Base-by-base conservation (phyloP, 2,329 filamentous ascomycete species). In the Sordariomycetes sp. region DNA sequence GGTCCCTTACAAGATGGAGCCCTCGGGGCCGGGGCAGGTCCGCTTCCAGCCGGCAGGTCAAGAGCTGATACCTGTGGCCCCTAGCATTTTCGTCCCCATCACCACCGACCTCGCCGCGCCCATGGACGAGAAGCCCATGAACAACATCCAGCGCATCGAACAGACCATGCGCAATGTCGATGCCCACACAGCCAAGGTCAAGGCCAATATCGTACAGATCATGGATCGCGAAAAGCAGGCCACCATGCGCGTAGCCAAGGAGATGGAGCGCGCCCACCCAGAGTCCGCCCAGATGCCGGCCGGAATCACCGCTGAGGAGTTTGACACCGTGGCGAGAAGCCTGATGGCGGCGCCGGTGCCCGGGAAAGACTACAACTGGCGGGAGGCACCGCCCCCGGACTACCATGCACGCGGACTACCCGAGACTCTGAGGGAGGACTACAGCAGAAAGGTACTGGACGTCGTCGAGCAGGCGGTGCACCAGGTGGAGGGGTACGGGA, bases 21-120 rank as follows among this genome's bases (percentile, higher is more conserved):
- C 11, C 43, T 10, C 20, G 43, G 43, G n/a, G 20, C 8, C 12
- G 8, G 18, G 11, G 8, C 43, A 48, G 43, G 43, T 14, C 43
- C 18, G 20, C 8, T 20, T 22, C 12, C 16, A 48, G 5, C 20
- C 20, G 18, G 18, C 3, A n/a, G 61, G 64, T 55, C 66, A 65
- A 3, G 37, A 32, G 0, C 63, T 72, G 40, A 60, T 46, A 16
- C 59, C 61, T 58, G 62, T 69, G 59, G 60, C 64, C 3, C 62
- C 67, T 5, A 63, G 66, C 59, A 69, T 74, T 53, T 75, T 73
- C 62, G 66, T 69, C 28, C 69, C 70, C 28, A 64, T 74, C 18
- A 52, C 59, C 5, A 57, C 61, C 10, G 62, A 65, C 50, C 62
- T 68, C 55, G 60, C 64, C 51, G 59, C 59, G 2, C 60, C 64